Evolutionary conservation across 140 eudicot species (phyloP), one percentile per base, ranked within the genome.

Genomic region (Bidens hawaiensis): DNA sequence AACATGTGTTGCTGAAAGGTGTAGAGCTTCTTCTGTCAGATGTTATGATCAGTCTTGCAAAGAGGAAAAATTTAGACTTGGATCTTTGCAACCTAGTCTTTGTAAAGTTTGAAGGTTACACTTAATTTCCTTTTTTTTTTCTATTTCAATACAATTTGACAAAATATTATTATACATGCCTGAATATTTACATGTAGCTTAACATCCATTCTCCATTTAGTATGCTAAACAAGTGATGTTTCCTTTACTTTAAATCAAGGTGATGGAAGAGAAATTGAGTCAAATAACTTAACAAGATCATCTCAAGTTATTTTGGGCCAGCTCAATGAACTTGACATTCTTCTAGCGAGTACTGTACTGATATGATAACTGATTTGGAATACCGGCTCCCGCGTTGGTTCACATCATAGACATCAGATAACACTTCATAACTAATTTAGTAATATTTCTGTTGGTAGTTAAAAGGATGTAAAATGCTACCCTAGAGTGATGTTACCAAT

Each of bases 281-380:
- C 95, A 56, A 93, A 88, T 71, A 75, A 50, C 67, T 63, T 88
- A 78, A 64, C 52, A 27, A 93, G 89, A 80, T 93, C 99, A 19
- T 78, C 81, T 72, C 87, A 85, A 67, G 84, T 88, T 38, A 77
- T 88, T 69, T 73, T 93, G 85, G 80, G 75, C 72, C 89, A 95
- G 46, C 95, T 93, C 40, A 93, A 93, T 79, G 95, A 83, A 76
- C 95, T 93, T 54, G n/a, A n/a, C n/a, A n/a, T n/a, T n/a, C n/a
- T n/a, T n/a, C n/a, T n/a, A n/a, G n/a, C n/a, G n/a, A n/a, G n/a
- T n/a, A n/a, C n/a, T n/a, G n/a, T n/a, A n/a, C n/a, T n/a, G n/a
- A n/a, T n/a, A n/a, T n/a, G n/a, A n/a, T n/a, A n/a, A n/a, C n/a
- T n/a, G n/a, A n/a, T n/a, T n/a, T n/a, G n/a, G n/a, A n/a, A n/a